These are phyloP conservation scores for Pulchroboletus neoregius DNA, from an alignment of 1,284 basidiomycete species.

Conservation along the genomic window DNA sequence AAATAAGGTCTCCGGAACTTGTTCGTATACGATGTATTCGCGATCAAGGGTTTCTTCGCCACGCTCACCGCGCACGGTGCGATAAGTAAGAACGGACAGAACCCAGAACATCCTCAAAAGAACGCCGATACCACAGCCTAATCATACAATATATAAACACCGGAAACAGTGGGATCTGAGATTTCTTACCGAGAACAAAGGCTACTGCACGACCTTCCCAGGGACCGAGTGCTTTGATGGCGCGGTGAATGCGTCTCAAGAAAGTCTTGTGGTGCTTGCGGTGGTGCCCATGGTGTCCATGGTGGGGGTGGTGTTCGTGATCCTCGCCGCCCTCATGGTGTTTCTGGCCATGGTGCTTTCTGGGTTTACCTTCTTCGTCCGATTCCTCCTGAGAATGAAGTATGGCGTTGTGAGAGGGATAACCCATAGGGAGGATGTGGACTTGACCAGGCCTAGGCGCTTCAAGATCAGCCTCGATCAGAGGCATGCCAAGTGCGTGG, in stretches of 20 bases:
- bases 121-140: slow-evolving; percentile 76
- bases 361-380: slow-evolving; percentile 13
- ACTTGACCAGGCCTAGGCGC: slow-evolving; percentile 8
- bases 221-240: slow-evolving; percentile 64
- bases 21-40: slow-evolving; percentile 38
- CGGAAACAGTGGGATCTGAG: neutral
- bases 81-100: slow-evolving; percentile 53
- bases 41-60: slow-evolving; percentile 36
- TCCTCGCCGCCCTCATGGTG: slow-evolving; percentile 5
- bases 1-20: slow-evolving; percentile 34
- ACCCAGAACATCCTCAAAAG: slow-evolving; percentile 76
- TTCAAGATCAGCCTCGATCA: slow-evolving; percentile 18
- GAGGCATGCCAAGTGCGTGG: slow-evolving; percentile 32
- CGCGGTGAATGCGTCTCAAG: slow-evolving; percentile 54
- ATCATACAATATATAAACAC: slow-evolving; percentile 6
- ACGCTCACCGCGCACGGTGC: slow-evolving; percentile 45
- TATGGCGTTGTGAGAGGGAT: slow-evolving; percentile 3
- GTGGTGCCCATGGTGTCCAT: slow-evolving; percentile 24
- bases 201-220: slow-evolving; percentile 78
- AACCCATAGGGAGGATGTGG: slow-evolving; percentile 21
- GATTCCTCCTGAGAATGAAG: slow-evolving; percentile 4
- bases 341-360: slow-evolving; percentile 14
- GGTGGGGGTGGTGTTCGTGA: slow-evolving; percentile 26
- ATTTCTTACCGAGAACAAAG: slow-evolving; percentile 66
- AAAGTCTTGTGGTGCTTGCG: slow-evolving; percentile 40